Conservation (phyloP, 441 rosid species). For the Adansonia rubrostipa region DNA sequence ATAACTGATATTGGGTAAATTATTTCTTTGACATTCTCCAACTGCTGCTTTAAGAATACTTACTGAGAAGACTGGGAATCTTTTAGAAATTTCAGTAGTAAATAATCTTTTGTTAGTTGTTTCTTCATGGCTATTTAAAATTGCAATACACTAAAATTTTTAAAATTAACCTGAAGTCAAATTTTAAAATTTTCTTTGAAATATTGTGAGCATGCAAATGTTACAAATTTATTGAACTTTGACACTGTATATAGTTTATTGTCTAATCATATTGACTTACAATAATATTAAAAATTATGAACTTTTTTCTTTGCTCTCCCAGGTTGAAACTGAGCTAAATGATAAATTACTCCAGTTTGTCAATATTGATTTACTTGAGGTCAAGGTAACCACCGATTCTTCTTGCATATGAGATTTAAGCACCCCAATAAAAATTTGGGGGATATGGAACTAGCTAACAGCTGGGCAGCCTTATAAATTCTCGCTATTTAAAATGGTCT, state of each 20-base stretch:
- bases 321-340: conserved; percentile 98
- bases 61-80: not conserved
- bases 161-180: not conserved
- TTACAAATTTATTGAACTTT: not conserved
- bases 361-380: conserved; percentile 87
- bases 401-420: conserved; percentile 13
- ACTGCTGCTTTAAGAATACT: not conserved
- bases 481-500: not conserved
- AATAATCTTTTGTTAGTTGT: not conserved
- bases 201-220: conserved; percentile 3
- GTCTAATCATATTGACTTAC: not conserved
- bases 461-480: conserved; percentile 12
- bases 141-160: not conserved
- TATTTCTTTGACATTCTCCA: not conserved
- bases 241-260: conserved; percentile 6
- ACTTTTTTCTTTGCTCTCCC: conserved; percentile 33
- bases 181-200: not conserved
- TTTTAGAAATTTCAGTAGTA: not conserved
- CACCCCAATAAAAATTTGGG: not conserved
- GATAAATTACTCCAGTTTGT: conserved; percentile 96
- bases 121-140: not conserved
- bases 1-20: not conserved
- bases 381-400: conserved; percentile 70
- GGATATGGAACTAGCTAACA: conserved; percentile 7
- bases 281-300: not conserved